Base-by-base conservation (phyloP, 371 early-diverging fungal genomes). In the Apophysomyces elegans region DNA sequence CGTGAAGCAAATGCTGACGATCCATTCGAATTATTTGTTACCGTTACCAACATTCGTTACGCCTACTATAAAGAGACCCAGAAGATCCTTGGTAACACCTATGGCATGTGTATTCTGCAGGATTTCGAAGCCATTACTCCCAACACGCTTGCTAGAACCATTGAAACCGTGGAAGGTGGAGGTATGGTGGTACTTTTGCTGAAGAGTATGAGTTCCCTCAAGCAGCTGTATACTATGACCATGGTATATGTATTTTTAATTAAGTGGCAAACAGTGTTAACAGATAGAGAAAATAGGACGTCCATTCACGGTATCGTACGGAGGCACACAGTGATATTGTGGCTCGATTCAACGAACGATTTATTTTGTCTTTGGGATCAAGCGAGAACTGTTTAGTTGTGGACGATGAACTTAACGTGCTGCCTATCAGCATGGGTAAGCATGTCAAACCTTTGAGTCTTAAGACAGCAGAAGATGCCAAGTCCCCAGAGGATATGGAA, bases 121-220 rank as follows among this genome's bases (percentile, higher is more conserved):
- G 99, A 99, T 84, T 99, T 99, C 78, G 98, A 98, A 74, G 96
- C 98, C 11, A 83, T 99, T 64, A 99, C 99, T 16, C 99, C 99
- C 61, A 99, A 99, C 78, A 79, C 98, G 37, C 83, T 99, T 43
- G 99, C 99, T 35, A 89, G 96, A 57, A 96, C 99, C 1, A 91
- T 99, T 58, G 99, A 99, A 80, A 99, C 99, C 4, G 99, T 99
- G 3, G 96, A 97, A 80, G 99, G 99, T 45, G 99, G 99, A 58
- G 99, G 99, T 54, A 85, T 97, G 63, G 93, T 99, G 43, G 93
- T 99, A 11, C 80, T 99, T 50, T 79, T 99, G 65, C 84, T 98
- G 58, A 94, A 94, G 75, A 93, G 94, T 60, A 96, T 97, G 96
- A 89, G 78, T 58, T 96, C 96, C 32, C 81, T 99, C 61, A 96